Base-by-base conservation (phyloP, 2,329 filamentous ascomycete species). In the Periconia macrospinosa region DNA sequence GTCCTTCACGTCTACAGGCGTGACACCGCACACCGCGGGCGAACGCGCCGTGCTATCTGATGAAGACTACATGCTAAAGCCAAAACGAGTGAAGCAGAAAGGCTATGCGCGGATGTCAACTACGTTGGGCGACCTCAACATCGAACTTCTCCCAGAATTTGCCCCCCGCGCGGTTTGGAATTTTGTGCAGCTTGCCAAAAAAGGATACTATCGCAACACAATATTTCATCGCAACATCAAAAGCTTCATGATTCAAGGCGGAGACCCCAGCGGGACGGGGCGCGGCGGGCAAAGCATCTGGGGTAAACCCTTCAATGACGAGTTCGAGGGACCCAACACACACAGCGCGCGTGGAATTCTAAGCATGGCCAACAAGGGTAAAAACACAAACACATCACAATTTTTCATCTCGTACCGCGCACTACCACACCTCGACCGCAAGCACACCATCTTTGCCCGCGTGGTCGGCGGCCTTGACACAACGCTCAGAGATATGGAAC, bases 341-440 rank as follows among this genome's bases (percentile, higher is more conserved):
- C 94, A 99, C 66, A 88, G 91, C 67, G 78, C 82, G 0, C 82
- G 92, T 27, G 94, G 94, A 13, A 84, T 92, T 0, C 70, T 95
- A 23, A 92, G 88, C 62, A 99, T 99, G 94, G 94, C 94, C 41
- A 99, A 99, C 75, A 99, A 99, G 72, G 94, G 94, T 54, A 97
- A 97, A 70, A 93, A 97, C 69, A 97, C 93, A 19, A 99, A 99
- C 75, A 94, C 90, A 9, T 91, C 86, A 62, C 94, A 99, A 74
- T 99, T 88, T 74, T 99, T 97, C 79, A 89, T 99, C 69, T 90
- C 89, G 0, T 99, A 99, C 74, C 87, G 91, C 47, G 81, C 89
- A 1, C 85, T 88, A 0, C 87, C 89, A 58, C 94, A 99, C 76
- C 83, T 99, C 1, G 91, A 99, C 74, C 84, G 88, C 55, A 99